Evolutionary conservation across 139 green algal species (phyloP), one percentile per base, ranked within the genome.

Genomic region (Dunaliella primolecta): DNA sequence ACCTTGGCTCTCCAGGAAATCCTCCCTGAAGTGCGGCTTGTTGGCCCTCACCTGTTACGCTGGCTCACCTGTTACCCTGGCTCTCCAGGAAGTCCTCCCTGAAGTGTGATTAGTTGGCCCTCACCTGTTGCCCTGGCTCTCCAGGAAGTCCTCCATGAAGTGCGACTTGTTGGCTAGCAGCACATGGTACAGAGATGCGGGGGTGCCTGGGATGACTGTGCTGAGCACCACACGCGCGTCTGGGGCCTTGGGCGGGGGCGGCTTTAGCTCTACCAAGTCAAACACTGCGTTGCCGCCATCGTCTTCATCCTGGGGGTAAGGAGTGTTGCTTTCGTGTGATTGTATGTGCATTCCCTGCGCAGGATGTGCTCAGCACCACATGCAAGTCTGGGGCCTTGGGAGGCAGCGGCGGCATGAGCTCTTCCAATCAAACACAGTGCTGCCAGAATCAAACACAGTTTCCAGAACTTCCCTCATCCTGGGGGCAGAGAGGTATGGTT

Each of bases 101-200:
- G 81, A 94, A 94, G 34, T 85, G 74, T 21, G 87, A 88, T 30
- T 74, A 57, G 83, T 93, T 85, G 56, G 84, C 85, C n/a, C 64
- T 1, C 70, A 72, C 70, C 64, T 72, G 36, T 81, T 75, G 70
- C 85, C 84, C 84, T 88, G 83, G 27, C 38, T 55, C 38, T 89
- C 84, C 31, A 88, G 77, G 33, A 86, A 90, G 35, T 87, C 80
- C 46, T 86, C 70, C n/a, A 91, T 88, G 81, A 94, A 94, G 32
- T 85, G 70, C 11, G 87, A 88, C 31, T 70, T 64, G 82, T 93
- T 85, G 38, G 84, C 85, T 55, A 94, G 83, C 32, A 95, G 89
- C 33, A 80, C 55, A 33, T 78, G 36, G 82, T 87, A 95, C 38
- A 94, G 89, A 36, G 91, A 88, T 2, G 74, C 31, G 2, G 89